phyloP scores from a whole-genome alignment of 306 rosid genomes.

The Prunus mongolica region DNA sequence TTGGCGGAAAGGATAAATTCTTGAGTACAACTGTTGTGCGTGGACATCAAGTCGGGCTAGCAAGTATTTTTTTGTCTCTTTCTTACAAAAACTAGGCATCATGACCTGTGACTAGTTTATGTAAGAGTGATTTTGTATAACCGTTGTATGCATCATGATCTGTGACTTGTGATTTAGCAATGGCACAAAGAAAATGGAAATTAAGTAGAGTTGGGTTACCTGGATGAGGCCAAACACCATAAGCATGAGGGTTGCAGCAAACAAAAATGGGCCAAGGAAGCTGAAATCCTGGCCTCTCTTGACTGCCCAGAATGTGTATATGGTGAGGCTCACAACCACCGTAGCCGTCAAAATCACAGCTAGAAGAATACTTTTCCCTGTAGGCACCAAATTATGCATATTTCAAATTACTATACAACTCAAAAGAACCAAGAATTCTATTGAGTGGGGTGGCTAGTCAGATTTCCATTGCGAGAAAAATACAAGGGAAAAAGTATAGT shows the following conservation, averaged over 20 bases:
- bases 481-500: no score
- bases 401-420: no score
- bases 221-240: conserved; percentile 21
- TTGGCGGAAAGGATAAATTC: neutral
- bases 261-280: conserved; percentile 37
- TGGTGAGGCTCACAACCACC: conserved; percentile 26
- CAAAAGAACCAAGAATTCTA: no score
- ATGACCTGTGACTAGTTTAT: neutral
- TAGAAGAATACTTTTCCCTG: conserved; percentile 25
- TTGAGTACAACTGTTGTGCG: neutral
- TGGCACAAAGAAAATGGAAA: neutral
- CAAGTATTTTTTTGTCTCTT: neutral
- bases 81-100: neutral
- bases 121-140: neutral
- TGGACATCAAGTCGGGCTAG: neutral
- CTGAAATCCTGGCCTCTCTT: conserved; percentile 31
- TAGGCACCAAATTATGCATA: neutral
- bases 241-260: conserved; percentile 29
- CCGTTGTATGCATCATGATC: neutral
- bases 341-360: conserved; percentile 26
- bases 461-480: no score
- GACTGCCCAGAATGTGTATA: conserved; percentile 40
- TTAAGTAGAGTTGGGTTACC: conserved; percentile 4
- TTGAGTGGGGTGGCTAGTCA: no score
- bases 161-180: no score